A percentile compares a stretch with the other conserved stretches of the same genome.
Conservation (phyloP, 1,139 yeast genomes). For the Kurtzmaniella natalensis region DNA sequence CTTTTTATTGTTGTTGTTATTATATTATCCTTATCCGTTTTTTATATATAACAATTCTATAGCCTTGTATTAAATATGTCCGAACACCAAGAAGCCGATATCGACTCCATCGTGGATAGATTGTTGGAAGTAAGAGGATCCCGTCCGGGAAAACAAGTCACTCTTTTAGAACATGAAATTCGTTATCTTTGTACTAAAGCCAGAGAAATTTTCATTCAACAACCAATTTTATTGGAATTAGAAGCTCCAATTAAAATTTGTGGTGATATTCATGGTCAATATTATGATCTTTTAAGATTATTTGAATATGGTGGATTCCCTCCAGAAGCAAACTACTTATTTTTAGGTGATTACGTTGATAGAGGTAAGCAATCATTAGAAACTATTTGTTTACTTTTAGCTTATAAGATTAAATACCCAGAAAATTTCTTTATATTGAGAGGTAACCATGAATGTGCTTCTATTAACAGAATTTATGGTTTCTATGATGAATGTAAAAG, state of each 20-base stretch:
- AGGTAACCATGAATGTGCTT: constrained; percentile 98
- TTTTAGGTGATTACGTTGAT: constrained; percentile 95
- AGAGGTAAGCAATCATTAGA: constrained; percentile 96
- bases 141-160: constrained; percentile 96
- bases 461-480: constrained; percentile 94
- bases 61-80: constrained; percentile 25
- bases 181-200: constrained; percentile 96
- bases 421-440: constrained; percentile 92
- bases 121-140: constrained; percentile 96
- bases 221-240: constrained; percentile 89
- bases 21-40: constrained; percentile 4
- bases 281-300: constrained; percentile 88
- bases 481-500: constrained; percentile 97
- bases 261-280: constrained; percentile 98
- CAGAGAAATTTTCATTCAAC: constrained; percentile 95
- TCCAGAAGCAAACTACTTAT: constrained; percentile 95
- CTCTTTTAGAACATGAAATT: constrained; percentile 89
- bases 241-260: constrained; percentile 94
- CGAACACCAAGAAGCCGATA: constrained; percentile 85
- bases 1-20: constrained; percentile 2
- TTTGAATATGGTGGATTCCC: constrained; percentile 99
- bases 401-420: constrained; percentile 95
- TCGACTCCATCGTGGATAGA: constrained; percentile 96
- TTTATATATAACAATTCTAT: background rate
- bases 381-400: constrained; percentile 86